Conservation (phyloP, 2,329 filamentous ascomycete species). For the Hymenoscyphus scutula region DNA sequence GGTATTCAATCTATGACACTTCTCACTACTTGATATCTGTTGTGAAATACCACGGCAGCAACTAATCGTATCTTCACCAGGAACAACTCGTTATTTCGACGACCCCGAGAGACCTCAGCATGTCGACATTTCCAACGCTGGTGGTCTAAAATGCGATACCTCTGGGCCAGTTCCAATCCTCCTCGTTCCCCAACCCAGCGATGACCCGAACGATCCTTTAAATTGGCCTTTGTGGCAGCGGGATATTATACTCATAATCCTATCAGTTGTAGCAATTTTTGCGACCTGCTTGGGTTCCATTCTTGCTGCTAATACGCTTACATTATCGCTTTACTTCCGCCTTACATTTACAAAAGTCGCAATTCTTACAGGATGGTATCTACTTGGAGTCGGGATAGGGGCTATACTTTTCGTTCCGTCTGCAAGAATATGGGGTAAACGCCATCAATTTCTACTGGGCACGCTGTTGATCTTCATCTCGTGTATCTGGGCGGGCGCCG, state of each 20-base stretch:
- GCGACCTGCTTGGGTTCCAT: constrained; percentile 82
- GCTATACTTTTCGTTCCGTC: constrained; percentile 85
- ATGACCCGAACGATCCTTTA: constrained; percentile 88
- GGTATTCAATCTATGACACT: constrained; percentile 48
- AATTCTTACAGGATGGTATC: constrained; percentile 80
- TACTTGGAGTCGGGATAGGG: constrained; percentile 77
- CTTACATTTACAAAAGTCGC: constrained; percentile 72
- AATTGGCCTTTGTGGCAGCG: constrained; percentile 87
- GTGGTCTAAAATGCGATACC: constrained; percentile 68
- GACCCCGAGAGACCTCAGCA: constrained; percentile 50
- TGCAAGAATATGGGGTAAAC: constrained; percentile 87
- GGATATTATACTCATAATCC: constrained; percentile 73
- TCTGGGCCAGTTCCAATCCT: constrained; percentile 69
- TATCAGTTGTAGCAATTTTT: constrained; percentile 79
- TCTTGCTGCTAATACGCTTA: constrained; percentile 83
- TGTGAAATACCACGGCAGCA: neutral
- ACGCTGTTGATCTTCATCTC: constrained; percentile 70
- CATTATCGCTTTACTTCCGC: constrained; percentile 65
- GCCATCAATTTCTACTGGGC: constrained; percentile 81
- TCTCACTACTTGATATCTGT: neutral
- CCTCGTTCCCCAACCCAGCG: constrained; percentile 84
- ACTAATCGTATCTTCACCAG: constrained; percentile 35
- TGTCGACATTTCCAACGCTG: constrained; percentile 37
- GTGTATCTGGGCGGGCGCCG: constrained; percentile 70
- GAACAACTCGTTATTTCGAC: constrained; percentile 64